These are phyloP conservation scores for Cylindrotheca fusiformis DNA, from an alignment of 108 stramenopile species.

Conservation along the genomic window DNA sequence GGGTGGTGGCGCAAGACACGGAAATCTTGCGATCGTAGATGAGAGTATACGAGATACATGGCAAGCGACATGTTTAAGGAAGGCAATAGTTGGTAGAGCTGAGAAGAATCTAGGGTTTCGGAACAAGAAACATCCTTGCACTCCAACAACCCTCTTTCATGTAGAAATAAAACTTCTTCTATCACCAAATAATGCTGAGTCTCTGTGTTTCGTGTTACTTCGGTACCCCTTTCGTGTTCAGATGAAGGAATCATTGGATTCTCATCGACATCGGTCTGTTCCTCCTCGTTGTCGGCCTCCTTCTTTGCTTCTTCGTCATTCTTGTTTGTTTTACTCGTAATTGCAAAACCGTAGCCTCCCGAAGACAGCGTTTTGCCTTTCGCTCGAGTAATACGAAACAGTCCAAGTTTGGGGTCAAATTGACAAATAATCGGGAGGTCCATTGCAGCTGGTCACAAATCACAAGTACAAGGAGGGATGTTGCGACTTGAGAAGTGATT, in stretches of 20 bases:
- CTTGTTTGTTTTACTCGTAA: conserved; percentile 16
- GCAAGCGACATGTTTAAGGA: conserved; percentile 47
- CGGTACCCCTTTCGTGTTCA: background rate
- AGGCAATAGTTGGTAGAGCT: conserved; percentile 45
- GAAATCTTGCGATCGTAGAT: conserved; percentile 78
- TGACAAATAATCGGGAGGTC: conserved; percentile 15
- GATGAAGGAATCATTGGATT: conserved; percentile 1
- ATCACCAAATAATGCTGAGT: conserved; percentile 56
- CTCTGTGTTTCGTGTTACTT: background rate
- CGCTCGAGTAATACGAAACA: conserved; percentile 42
- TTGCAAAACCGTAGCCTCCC: conserved; percentile 57
- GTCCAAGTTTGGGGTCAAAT: conserved; percentile 7
- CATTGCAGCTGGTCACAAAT: too few relatives aligned
- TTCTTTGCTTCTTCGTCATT: conserved; percentile 3
- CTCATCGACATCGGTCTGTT: conserved; percentile 1
- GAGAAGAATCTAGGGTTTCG: conserved; percentile 41
- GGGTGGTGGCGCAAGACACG: conserved; percentile 62
- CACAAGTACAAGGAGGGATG: too few relatives aligned
- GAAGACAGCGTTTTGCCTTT: conserved; percentile 57
- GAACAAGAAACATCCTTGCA: conserved; percentile 10
- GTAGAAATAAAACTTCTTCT: conserved; percentile 80
- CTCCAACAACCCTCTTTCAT: conserved; percentile 61
- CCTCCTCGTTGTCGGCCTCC: conserved; percentile 8
- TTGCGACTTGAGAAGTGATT: too few relatives aligned
- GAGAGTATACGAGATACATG: conserved; percentile 69